Evolutionary conservation across 805 yeast species (phyloP).

Genomic region (Candida germanica): DNA sequence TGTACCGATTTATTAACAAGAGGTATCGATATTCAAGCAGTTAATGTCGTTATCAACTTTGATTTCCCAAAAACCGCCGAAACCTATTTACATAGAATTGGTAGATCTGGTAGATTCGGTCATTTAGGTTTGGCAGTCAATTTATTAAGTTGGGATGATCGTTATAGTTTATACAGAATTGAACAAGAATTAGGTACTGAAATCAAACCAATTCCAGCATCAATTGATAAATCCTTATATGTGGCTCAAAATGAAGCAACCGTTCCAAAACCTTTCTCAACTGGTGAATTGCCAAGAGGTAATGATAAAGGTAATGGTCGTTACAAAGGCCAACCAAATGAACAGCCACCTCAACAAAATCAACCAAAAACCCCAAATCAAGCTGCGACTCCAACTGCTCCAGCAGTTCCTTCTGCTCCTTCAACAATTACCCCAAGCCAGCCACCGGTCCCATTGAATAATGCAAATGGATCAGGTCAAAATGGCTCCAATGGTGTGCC

Average conservation of each 20-base stretch:
- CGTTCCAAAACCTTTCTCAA: slow-evolving; percentile 87
- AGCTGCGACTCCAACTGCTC: slow-evolving; percentile 6
- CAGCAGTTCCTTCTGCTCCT: slow-evolving; percentile 7
- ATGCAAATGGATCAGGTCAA: no score
- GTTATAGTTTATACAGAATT: slow-evolving; percentile 88
- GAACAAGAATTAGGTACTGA: slow-evolving; percentile 98
- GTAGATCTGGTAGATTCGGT: slow-evolving; percentile 98
- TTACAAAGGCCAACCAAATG: slow-evolving; percentile 45
- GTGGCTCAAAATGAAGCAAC: slow-evolving; percentile 75
- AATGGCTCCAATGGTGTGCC: slow-evolving; percentile 7
- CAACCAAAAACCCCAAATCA: slow-evolving; percentile 11
- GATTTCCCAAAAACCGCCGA: slow-evolving; percentile 99
- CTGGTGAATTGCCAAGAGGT: slow-evolving; percentile 54
- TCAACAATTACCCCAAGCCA: slow-evolving; percentile 8
- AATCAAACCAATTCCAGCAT: slow-evolving; percentile 94
- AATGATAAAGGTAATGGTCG: slow-evolving; percentile 36
- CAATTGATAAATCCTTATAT: slow-evolving; percentile 82
- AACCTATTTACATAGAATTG: slow-evolving; percentile 95
- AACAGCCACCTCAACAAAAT: slow-evolving; percentile 8
- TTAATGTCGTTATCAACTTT: slow-evolving; percentile 94
- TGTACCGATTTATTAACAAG: slow-evolving; percentile 95
- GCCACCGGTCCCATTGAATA: slow-evolving; percentile 12
- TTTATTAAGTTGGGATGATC: slow-evolving; percentile 93
- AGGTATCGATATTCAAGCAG: slow-evolving; percentile 99
- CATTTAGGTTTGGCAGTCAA: slow-evolving; percentile 97